Base-by-base conservation (phyloP, 1,284 basidiomycete genomes). In the Cystobasidium pallidum region DNA sequence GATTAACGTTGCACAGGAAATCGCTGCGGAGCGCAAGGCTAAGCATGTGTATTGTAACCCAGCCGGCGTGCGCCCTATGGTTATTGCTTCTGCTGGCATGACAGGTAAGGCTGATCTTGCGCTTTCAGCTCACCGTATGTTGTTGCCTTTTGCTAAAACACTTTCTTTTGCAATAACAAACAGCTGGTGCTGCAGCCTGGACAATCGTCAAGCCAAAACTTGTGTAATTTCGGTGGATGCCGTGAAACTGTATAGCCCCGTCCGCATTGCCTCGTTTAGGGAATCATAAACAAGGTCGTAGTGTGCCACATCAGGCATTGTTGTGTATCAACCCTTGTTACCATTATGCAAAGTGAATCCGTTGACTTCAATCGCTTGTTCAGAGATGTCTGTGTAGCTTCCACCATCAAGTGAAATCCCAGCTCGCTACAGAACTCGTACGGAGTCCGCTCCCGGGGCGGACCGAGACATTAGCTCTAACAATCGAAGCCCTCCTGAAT, bases 21-120 rank as follows among this genome's bases (percentile, higher is more conserved):
- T 34, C 17, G 11, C 34, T n/a, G 30, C 26, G 11, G 7, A 30
- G 43, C 51, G 30, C 24, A 54, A 54, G 36, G 54, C 54, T 57
- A 10, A 57, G 15, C 32, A 32, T n/a, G 8, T 34, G 36, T 57
- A 10, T 57, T 57, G 7, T 45, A 45, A 75, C 78, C 74, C 81
- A 95, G 94, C 94, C 82, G 95, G 96, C 75, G 84, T 94, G 68
- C 89, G 88, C 80, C 91, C 94, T 76, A 91, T 91, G 77, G 82
- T 94, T 74, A 90, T 91, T 74, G 91, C 94, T 75, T 92, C 91
- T 67, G 89, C 89, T 67, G 83, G 97, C 78, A 90, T 94, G 83
- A 93, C 94, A 77, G 68, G 68, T 71, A 24, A 71, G 68, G 34
- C 90, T 92, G 80, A 84, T 93, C 67, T 84, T 93, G 72, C 89